Evolutionary conservation across 192 early-diverging fungal genomes (phyloP), one percentile per base, ranked within the genome.

Genomic region (Coemansia asiatica): DNA sequence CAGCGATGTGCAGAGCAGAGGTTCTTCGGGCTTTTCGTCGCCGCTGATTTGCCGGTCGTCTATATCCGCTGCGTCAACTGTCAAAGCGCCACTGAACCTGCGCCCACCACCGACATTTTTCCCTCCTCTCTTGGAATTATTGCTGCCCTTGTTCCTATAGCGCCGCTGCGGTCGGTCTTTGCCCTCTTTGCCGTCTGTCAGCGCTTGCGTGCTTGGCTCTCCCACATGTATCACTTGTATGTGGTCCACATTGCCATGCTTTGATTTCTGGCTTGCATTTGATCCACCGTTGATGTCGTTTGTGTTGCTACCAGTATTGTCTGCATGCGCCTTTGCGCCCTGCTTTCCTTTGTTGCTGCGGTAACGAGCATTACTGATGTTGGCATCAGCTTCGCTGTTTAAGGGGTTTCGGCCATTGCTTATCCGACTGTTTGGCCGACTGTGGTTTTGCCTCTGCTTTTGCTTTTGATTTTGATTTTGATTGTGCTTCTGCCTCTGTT

Each of bases 1-100:
- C 26, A 95, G 76, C 9, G 87, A 81, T 4, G 79, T 82, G 60
- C 88, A 72, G 33, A 94, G 80, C 71, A 91, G 90, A 18, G 69
- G 40, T 0, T 48, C 12, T 9, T 27, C 65, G 22, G 51, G 27
- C 65, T 25, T 31, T 25, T 65, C 38, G 28, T 49, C 40, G 7
- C 54, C 26, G 23, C 49, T 33, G 25, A 18, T 27, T 33, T 57
- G 36, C 59, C 51, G 21, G 5, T 65, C 57, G 15, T 50, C 9
- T 4, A 33, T 38, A 0, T 60, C 68, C 44, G 18, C 57, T 22
- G 40, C 15, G 23, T 60, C 40, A 40, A 44, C 19, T 2, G 71
- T 79, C 58, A 79, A 63, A 10, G 57, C 63, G 31, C 71, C 77
- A 62, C 61, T 59, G 51, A 79, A 79, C 38, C 18, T 47, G 27